Evolutionary conservation across 768 basidiomycete species (phyloP).

Genomic region (Lentinula detonsa): DNA sequence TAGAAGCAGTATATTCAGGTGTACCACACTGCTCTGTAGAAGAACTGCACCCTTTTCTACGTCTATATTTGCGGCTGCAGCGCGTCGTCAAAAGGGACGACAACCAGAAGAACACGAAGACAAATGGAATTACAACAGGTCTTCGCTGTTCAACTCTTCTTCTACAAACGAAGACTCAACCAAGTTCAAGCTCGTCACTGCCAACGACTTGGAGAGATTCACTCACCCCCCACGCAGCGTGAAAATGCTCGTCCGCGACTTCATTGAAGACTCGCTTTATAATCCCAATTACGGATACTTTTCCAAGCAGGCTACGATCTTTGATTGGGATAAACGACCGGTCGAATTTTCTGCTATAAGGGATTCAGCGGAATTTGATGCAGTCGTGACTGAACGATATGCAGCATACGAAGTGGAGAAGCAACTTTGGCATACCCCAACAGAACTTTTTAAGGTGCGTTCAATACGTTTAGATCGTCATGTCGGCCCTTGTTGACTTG

Average conservation of each 20-base stretch:
- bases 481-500: background rate
- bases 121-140: conserved; percentile 76
- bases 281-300: conserved; percentile 99
- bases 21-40: background rate
- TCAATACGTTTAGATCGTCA: background rate
- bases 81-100: background rate
- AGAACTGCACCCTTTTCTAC: background rate
- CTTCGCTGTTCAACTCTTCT: conserved; percentile 49
- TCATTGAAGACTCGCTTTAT: conserved; percentile 94
- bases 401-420: conserved; percentile 59
- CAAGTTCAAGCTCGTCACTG: conserved; percentile 54
- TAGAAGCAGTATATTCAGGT: background rate
- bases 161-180: conserved; percentile 30
- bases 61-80: background rate
- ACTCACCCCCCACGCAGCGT: conserved; percentile 68
- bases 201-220: conserved; percentile 56
- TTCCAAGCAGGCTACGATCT: conserved; percentile 87
- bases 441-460: conserved; percentile 91
- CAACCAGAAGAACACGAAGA: conserved; percentile 26
- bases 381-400: conserved; percentile 74
- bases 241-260: conserved; percentile 94
- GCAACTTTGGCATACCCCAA: conserved; percentile 98
- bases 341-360: conserved; percentile 69
- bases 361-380: conserved; percentile 73
- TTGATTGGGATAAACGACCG: conserved; percentile 51